These are phyloP conservation scores for Suhomyces wounanorum DNA, from an alignment of 1,139 yeast genomes.

Conservation along the genomic window DNA sequence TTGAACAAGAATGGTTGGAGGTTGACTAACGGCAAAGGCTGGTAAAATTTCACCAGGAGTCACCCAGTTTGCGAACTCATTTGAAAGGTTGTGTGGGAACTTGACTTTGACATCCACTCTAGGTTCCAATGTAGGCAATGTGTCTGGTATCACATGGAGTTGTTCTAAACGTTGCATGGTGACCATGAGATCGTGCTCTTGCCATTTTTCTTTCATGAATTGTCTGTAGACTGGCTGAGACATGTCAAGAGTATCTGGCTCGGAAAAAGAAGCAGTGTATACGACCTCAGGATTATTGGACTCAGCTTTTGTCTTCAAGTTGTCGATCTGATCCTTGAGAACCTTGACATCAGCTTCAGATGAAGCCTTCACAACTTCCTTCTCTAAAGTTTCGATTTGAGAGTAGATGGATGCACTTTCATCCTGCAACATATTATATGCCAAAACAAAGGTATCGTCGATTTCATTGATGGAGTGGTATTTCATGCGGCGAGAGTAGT, in stretches of 20 bases:
- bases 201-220: slow-evolving; percentile 72
- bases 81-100: slow-evolving; percentile 68
- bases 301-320: slow-evolving; percentile 52
- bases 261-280: slow-evolving; percentile 55
- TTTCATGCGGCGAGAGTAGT: slow-evolving; percentile 22
- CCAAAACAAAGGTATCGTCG: slow-evolving; percentile 69
- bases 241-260: slow-evolving; percentile 57
- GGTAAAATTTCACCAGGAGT: slow-evolving; percentile 79
- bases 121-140: slow-evolving; percentile 88
- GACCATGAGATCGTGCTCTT: slow-evolving; percentile 62
- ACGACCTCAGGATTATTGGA: slow-evolving; percentile 78
- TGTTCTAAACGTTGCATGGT: slow-evolving; percentile 90
- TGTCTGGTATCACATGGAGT: slow-evolving; percentile 85
- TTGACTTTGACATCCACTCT: slow-evolving; percentile 71
- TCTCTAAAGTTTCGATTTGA: slow-evolving; percentile 19
- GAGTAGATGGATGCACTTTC: slow-evolving; percentile 34
- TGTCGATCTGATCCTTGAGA: slow-evolving; percentile 21
- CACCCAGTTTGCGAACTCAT: slow-evolving; percentile 57
- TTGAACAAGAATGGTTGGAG: slow-evolving; percentile 75
- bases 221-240: slow-evolving; percentile 78
- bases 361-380: slow-evolving; percentile 8
- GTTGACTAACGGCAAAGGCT: slow-evolving; percentile 66
- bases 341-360: slow-evolving; percentile 11
- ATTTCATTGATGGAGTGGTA: slow-evolving; percentile 72
- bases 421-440: slow-evolving; percentile 60